Conservation (phyloP, 1,284 basidiomycete genomes). For the Boletellus deceptivus region DNA sequence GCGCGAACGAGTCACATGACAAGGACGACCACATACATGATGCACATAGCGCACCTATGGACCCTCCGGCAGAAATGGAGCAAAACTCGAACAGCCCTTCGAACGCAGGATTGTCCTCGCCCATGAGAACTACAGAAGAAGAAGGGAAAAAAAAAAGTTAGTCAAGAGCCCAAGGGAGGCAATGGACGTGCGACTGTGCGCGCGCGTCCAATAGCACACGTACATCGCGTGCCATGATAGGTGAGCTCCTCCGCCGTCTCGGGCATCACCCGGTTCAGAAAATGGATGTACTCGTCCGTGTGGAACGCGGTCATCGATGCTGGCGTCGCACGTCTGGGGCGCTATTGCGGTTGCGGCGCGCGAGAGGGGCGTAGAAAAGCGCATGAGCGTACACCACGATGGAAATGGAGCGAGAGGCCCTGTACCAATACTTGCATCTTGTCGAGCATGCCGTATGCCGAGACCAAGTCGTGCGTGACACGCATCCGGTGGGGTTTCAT, state of each 20-base stretch:
- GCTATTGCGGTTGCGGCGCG: slow-evolving; percentile 42
- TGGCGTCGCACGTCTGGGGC: slow-evolving; percentile 77
- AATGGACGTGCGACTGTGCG: no score
- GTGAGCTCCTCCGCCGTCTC: slow-evolving; percentile 86
- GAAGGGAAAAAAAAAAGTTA: neutral
- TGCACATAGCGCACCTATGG: slow-evolving; percentile 59
- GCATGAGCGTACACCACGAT: neutral
- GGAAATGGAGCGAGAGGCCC: neutral
- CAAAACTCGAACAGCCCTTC: slow-evolving; percentile 98
- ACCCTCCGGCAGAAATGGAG: slow-evolving; percentile 94
- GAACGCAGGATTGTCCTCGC: slow-evolving; percentile 96
- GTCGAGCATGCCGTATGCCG: slow-evolving; percentile 86
- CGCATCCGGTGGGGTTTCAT: slow-evolving; percentile 96
- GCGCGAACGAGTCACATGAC: neutral
- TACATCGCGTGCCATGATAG: slow-evolving; percentile 80
- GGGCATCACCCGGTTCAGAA: slow-evolving; percentile 84
- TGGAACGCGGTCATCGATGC: slow-evolving; percentile 92
- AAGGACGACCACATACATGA: neutral
- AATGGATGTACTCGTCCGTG: slow-evolving; percentile 97
- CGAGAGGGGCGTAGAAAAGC: neutral
- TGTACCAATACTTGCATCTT: slow-evolving; percentile 87
- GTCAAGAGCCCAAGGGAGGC: no score
- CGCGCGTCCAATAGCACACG: neutral
- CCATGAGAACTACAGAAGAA: slow-evolving; percentile 65
- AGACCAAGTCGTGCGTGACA: slow-evolving; percentile 90